These are phyloP conservation scores for Phytopythium litorale DNA, from an alignment of 352 stramenopile species.

Conservation along the genomic window DNA sequence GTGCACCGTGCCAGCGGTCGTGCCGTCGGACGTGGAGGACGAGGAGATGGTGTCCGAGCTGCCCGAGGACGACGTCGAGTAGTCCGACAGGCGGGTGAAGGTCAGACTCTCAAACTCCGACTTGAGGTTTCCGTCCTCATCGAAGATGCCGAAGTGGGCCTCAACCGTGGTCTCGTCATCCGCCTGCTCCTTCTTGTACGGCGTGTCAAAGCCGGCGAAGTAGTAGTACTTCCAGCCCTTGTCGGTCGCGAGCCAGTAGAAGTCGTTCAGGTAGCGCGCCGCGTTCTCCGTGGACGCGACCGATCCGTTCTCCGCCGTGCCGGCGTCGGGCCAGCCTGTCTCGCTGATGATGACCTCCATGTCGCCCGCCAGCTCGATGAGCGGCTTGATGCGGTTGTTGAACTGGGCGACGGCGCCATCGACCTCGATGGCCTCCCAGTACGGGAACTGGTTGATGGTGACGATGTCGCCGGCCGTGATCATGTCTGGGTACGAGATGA, in stretches of 20 bases:
- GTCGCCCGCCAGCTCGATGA: conserved; percentile 53
- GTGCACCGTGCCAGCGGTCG: conserved; percentile 8
- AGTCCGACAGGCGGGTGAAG: conserved; percentile 33
- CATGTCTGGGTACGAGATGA: conserved; percentile 75
- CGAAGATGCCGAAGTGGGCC: conserved; percentile 76
- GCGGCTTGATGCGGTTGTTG: conserved; percentile 62
- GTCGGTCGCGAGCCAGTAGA: conserved; percentile 55
- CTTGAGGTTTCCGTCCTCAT: conserved; percentile 62
- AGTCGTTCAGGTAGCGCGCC: conserved; percentile 73
- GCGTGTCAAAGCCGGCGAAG: conserved; percentile 81
- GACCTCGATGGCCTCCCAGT: conserved; percentile 69
- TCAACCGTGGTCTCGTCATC: conserved; percentile 58
- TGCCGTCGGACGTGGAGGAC: conserved; percentile 11
- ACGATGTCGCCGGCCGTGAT: conserved; percentile 73
- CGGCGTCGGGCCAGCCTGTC: conserved; percentile 73
- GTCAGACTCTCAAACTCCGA: conserved; percentile 49
- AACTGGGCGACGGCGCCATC: conserved; percentile 63
- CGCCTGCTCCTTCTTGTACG: conserved; percentile 62
- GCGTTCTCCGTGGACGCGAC: conserved; percentile 47
- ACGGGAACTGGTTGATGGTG: conserved; percentile 84
- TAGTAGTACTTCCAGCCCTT: conserved; percentile 87
- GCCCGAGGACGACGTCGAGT: conserved; percentile 16
- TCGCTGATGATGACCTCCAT: conserved; percentile 83
- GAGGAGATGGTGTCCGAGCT: conserved; percentile 14
- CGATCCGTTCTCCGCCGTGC: conserved; percentile 59